phyloP scores from a whole-genome alignment of 2,329 filamentous ascomycete genomes.

The Penicillium sp. region DNA sequence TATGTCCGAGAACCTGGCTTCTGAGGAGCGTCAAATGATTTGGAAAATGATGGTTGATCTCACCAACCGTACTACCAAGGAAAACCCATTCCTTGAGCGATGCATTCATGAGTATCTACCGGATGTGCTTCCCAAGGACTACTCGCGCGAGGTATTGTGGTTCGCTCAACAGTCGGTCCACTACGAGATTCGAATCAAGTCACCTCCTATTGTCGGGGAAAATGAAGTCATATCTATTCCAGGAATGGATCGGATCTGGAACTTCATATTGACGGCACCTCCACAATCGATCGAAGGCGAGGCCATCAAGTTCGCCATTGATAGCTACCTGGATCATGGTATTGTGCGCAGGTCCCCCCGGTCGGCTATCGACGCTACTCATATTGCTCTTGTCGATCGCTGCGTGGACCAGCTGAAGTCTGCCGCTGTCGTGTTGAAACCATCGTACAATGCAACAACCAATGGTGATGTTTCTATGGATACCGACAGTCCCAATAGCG shows the following conservation, averaged over 20 bases:
- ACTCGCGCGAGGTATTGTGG: conserved; percentile 33
- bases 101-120: conserved; percentile 39
- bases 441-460: conserved; percentile 37
- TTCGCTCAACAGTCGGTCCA: conserved; percentile 38
- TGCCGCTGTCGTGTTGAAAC: conserved; percentile 52
- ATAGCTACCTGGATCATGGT: conserved; percentile 57
- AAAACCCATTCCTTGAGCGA: conserved; percentile 37
- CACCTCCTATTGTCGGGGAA: conserved; percentile 40
- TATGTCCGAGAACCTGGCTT: conserved; percentile 52
- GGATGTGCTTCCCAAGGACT: conserved; percentile 30
- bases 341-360: conserved; percentile 37
- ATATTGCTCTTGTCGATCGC: conserved; percentile 62
- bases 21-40: conserved; percentile 54
- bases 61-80: conserved; percentile 22
- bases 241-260: conserved; percentile 68
- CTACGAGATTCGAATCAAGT: conserved; percentile 50
- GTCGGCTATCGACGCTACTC: conserved; percentile 48
- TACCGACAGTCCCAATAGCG: conserved; percentile 42
- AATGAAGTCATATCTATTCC: conserved; percentile 39
- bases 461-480: conserved; percentile 48
- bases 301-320: conserved; percentile 63
- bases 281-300: conserved; percentile 56
- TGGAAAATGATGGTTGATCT: conserved; percentile 58
- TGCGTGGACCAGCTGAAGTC: conserved; percentile 62
- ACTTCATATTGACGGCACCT: conserved; percentile 63